A percentile compares a stretch with the other conserved stretches of the same genome.
These are phyloP conservation scores for Cymbopogon citratus DNA, from an alignment of 176 grass and related monocot species.

Conservation along the genomic window DNA sequence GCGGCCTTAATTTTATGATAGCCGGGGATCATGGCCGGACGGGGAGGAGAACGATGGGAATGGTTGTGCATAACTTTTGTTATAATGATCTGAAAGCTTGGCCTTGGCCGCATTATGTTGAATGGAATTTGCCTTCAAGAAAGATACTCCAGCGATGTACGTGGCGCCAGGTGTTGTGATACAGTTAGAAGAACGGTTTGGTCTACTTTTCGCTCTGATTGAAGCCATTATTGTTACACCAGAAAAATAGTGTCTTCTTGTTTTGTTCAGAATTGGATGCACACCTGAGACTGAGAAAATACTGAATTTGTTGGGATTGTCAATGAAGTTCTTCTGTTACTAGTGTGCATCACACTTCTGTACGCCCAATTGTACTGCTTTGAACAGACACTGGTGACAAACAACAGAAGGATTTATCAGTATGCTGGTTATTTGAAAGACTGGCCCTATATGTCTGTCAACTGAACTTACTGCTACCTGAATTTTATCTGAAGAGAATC, in stretches of 20 bases:
- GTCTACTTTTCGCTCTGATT: background rate
- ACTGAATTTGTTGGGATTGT: background rate
- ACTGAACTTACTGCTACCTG: background rate
- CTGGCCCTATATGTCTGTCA: background rate
- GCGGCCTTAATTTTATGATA: background rate
- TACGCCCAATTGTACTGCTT: background rate
- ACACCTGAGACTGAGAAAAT: background rate
- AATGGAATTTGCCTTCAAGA: background rate
- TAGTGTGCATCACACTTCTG: background rate
- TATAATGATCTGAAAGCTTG: slow-evolving; percentile 16
- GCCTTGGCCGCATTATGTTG: background rate
- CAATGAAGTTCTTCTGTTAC: background rate
- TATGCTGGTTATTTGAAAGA: background rate
- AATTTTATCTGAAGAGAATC: background rate
- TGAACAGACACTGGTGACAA: background rate
- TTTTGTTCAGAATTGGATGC: background rate
- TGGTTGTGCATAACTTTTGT: slow-evolving; percentile 23
- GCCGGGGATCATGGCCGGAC: background rate
- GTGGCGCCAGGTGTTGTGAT: background rate
- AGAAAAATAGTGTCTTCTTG: background rate
- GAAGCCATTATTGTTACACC: background rate
- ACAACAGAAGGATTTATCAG: background rate
- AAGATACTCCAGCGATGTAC: background rate
- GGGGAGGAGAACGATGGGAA: background rate
- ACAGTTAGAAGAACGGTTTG: background rate